phyloP scores from a whole-genome alignment of 805 yeast genomes.

The Teunomyces gatunensis region DNA sequence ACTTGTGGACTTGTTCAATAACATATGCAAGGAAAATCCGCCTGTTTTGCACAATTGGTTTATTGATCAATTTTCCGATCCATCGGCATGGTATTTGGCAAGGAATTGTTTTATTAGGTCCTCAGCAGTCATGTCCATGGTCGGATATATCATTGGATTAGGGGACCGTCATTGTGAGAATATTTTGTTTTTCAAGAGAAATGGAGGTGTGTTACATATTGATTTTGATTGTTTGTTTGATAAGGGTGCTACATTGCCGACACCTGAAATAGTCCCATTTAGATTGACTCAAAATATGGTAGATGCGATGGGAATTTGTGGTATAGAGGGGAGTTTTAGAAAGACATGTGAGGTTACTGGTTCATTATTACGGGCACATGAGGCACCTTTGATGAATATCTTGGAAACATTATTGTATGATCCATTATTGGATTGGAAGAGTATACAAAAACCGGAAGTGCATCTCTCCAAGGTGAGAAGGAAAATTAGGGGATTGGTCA shows the following conservation, averaged over 20 bases:
- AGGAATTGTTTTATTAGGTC: slow-evolving; percentile 74
- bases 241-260: slow-evolving; percentile 65
- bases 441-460: slow-evolving; percentile 52
- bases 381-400: slow-evolving; percentile 81
- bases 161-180: slow-evolving; percentile 98
- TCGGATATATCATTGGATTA: slow-evolving; percentile 88
- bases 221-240: slow-evolving; percentile 97
- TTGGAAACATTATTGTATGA: slow-evolving; percentile 92
- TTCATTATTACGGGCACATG: slow-evolving; percentile 68
- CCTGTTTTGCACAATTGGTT: slow-evolving; percentile 89
- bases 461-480: slow-evolving; percentile 72
- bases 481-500: slow-evolving; percentile 80
- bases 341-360: slow-evolving; percentile 83
- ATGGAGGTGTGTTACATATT: slow-evolving; percentile 85
- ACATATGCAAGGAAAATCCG: slow-evolving; percentile 39
- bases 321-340: slow-evolving; percentile 87
- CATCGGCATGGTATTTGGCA: slow-evolving; percentile 80
- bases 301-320: slow-evolving; percentile 85
- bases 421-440: slow-evolving; percentile 80
- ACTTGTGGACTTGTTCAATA: slow-evolving; percentile 22
- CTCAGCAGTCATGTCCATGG: slow-evolving; percentile 95
- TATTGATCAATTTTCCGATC: slow-evolving; percentile 84
- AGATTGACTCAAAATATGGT: slow-evolving; percentile 83
- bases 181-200: slow-evolving; percentile 64
- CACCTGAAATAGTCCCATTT: slow-evolving; percentile 95